Evolutionary conservation across 441 rosid genomes (phyloP), one percentile per base, ranked within the genome.

Genomic region (Cnidoscolus chayamansa): DNA sequence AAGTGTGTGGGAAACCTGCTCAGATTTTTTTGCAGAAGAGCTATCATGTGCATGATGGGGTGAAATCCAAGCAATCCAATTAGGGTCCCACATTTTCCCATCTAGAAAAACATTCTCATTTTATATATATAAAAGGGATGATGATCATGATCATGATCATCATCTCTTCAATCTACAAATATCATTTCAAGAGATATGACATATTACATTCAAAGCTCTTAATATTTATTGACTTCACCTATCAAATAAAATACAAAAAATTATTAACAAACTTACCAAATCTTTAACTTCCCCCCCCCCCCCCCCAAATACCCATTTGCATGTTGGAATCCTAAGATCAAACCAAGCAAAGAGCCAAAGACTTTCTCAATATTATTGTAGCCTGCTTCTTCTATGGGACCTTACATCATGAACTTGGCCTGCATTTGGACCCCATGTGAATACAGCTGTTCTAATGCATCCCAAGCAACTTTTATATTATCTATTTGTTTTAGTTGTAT

Each of bases 31-130:
- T 32, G 57, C 67, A 43, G 55, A 59, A 66, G 4, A 17, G 63
- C 54, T 59, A 65, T 77, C 55, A 73, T 68, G 72, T 60, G 75
- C 66, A 80, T 72, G 84, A 74, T 83, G 89, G 80, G 86, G 81
- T 88, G 93, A 89, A 86, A 89, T 77, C 95, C 93, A 88, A 87
- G 97, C 90, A 78, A 86, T 87, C 87, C 81, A 47, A 19, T 7
- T 60, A 81, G 81, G 63, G 78, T 84, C 84, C 68, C 77, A 6
- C 47, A 37, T 16, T 54, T 75, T 70, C 75, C 68, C 65, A 68
- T 80, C n/a, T 20, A 0, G 11, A 20, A 15, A 70, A 7, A 31
- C 45, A 47, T 30, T 20, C 56, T 58, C n/a, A 25, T 25, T 25
- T 25, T 25, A 25, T 25, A 25, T 25, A 25, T 25, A 25, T 25